Percentiles rank a stretch among this genome's conserved stretches.
phyloP scores from a whole-genome alignment of 2,329 filamentous ascomycete species.

The Aspergillus pseudoglaucus region DNA sequence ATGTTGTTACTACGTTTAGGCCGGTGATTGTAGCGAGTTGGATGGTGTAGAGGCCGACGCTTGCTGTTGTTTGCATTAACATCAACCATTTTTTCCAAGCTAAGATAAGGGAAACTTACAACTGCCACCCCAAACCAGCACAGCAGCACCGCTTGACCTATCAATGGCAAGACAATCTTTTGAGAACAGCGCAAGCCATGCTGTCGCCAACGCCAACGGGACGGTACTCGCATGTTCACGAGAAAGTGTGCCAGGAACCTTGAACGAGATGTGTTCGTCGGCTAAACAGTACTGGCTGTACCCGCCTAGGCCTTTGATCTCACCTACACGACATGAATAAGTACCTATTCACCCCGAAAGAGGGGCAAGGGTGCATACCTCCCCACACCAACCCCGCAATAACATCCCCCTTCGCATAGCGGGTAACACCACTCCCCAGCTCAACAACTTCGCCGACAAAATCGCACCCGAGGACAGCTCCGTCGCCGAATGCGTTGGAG shows the following conservation, averaged over 20 bases:
- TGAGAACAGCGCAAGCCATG: conserved; percentile 38
- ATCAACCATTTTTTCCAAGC: no score
- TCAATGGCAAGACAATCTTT: conserved; percentile 32
- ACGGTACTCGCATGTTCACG: conserved; percentile 33
- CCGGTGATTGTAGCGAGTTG: conserved; percentile 29
- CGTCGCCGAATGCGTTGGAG: conserved; percentile 31
- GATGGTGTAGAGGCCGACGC: conserved; percentile 34
- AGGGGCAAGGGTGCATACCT: conserved; percentile 9
- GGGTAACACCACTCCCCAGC: conserved; percentile 25
- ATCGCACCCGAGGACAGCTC: conserved; percentile 24
- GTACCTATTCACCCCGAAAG: no score
- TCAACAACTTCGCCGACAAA: conserved; percentile 27
- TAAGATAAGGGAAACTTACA: no score
- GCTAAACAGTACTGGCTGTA: conserved; percentile 37
- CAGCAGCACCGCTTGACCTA: conserved; percentile 7
- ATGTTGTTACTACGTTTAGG: conserved; percentile 32
- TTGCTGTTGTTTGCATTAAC: conserved; percentile 18
- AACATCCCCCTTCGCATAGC: conserved; percentile 26
- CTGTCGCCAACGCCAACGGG: conserved; percentile 35
- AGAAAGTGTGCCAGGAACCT: conserved; percentile 27
- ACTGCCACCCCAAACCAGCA: conserved; percentile 43
- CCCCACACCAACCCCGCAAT: conserved; percentile 29
- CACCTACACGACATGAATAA: neutral
- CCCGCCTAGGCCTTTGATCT: conserved; percentile 27
- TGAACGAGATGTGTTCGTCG: conserved; percentile 38